Percentiles rank a stretch among this genome's conserved stretches.
These are phyloP conservation scores for Blastobotrys buckinghamii DNA, from an alignment of 1,139 yeast genomes.

Conservation along the genomic window DNA sequence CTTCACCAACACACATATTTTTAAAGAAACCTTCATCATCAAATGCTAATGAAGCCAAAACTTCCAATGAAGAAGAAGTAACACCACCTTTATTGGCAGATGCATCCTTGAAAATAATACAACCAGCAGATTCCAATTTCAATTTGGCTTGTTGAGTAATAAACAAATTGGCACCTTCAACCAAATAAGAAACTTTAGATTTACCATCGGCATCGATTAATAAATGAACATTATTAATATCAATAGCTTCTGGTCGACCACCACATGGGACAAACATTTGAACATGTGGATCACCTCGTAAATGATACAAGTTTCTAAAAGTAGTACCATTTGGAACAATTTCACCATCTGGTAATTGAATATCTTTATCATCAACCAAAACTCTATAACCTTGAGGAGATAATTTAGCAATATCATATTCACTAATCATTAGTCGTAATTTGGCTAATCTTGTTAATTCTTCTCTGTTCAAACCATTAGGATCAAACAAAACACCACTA, in stretches of 20 bases:
- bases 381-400: conserved; percentile 75
- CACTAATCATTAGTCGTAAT: conserved; percentile 67
- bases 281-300: conserved; percentile 60
- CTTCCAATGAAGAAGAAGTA: conserved; percentile 93
- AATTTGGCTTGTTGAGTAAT: conserved; percentile 92
- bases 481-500: conserved; percentile 90
- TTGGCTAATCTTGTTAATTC: conserved; percentile 79
- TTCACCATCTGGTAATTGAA: conserved; percentile 70
- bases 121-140: conserved; percentile 79
- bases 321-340: conserved; percentile 76
- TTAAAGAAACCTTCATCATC: conserved; percentile 75
- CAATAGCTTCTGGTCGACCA: conserved; percentile 96
- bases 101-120: conserved; percentile 87
- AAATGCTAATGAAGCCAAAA: conserved; percentile 86
- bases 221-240: conserved; percentile 69
- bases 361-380: conserved; percentile 79
- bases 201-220: conserved; percentile 79
- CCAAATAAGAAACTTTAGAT: conserved; percentile 76
- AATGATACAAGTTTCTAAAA: conserved; percentile 91
- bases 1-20: conserved; percentile 61
- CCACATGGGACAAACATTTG: conserved; percentile 95
- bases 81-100: conserved; percentile 99
- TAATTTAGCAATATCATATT: conserved; percentile 61
- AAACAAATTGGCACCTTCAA: conserved; percentile 96
- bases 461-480: conserved; percentile 73